These are phyloP conservation scores for Linum tenue DNA, from an alignment of 345 rosid genomes.

Conservation along the genomic window DNA sequence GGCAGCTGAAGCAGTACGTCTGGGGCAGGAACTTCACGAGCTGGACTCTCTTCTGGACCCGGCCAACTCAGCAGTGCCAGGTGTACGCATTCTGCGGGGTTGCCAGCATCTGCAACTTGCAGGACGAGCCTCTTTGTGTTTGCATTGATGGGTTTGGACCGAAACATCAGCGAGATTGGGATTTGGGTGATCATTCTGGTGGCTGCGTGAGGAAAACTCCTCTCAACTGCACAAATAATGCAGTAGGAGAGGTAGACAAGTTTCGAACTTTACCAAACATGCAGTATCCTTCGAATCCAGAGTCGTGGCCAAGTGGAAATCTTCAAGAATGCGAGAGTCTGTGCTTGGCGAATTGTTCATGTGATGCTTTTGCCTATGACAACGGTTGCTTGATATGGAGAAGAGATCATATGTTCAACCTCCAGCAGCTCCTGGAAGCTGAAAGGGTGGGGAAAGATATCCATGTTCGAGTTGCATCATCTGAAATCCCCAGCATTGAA, in stretches of 20 bases:
- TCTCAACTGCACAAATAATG: slow-evolving; percentile 28
- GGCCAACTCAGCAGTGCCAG: slow-evolving; percentile 35
- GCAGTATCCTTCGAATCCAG: slow-evolving; percentile 29
- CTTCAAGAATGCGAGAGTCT: slow-evolving; percentile 33
- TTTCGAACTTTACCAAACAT: not conserved
- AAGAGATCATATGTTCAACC: slow-evolving; percentile 32
- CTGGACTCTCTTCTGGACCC: slow-evolving; percentile 52
- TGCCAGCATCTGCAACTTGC: slow-evolving; percentile 29
- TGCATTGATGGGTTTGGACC: slow-evolving; percentile 43
- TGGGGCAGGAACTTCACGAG: slow-evolving; percentile 34
- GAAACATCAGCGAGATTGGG: slow-evolving; percentile 30
- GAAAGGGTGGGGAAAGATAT: not conserved
- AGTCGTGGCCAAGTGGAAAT: slow-evolving; percentile 26
- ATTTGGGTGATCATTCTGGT: slow-evolving; percentile 33
- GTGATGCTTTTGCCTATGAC: slow-evolving; percentile 50
- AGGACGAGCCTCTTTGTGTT: slow-evolving; percentile 25
- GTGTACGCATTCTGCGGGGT: slow-evolving; percentile 42
- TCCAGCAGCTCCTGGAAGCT: not conserved
- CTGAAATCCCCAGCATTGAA: slow-evolving; percentile 42
- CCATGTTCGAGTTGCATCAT: slow-evolving; percentile 15
- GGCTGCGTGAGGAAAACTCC: slow-evolving; percentile 36
- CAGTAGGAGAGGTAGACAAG: slow-evolving; percentile 27
- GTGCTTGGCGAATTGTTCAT: slow-evolving; percentile 63
- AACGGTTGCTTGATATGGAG: slow-evolving; percentile 32
- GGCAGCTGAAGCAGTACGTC: slow-evolving; percentile 38